phyloP scores from a whole-genome alignment of 495 filamentous ascomycete genomes.

The Talaromyces adpressus region DNA sequence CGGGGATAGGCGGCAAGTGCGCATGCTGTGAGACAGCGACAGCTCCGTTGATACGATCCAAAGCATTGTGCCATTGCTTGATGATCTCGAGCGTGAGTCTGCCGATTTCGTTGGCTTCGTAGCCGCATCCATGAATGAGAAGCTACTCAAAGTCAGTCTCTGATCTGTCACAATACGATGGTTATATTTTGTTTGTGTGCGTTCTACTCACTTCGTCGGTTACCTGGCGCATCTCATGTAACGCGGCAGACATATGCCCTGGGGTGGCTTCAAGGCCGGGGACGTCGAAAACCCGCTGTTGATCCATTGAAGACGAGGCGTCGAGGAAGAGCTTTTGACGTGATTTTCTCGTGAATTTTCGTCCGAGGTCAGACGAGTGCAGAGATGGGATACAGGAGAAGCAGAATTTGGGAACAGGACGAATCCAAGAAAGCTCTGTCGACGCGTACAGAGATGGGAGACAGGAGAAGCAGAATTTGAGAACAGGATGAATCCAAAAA shows the following conservation, averaged over 20 bases:
- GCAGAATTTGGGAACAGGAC: not conserved
- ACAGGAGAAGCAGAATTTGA: not conserved
- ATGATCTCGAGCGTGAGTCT: slow-evolving; percentile 20
- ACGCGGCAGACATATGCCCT: not conserved
- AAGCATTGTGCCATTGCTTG: slow-evolving; percentile 10
- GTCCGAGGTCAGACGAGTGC: not conserved
- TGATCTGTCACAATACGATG: not conserved
- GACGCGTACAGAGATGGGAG: not conserved
- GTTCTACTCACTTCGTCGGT: not conserved
- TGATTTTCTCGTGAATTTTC: not conserved
- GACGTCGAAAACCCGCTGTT: not conserved
- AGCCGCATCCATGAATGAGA: slow-evolving; percentile 15
- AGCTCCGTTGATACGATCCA: not conserved
- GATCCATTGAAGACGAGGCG: not conserved
- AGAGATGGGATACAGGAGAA: not conserved
- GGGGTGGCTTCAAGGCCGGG: not conserved
- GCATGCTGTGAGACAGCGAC: not conserved
- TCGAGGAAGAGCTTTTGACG: not conserved
- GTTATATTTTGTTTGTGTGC: not conserved
- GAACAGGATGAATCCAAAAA: slow-evolving; percentile 1
- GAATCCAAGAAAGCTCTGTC: not conserved
- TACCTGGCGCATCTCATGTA: not conserved
- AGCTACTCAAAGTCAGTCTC: slow-evolving; percentile 15
- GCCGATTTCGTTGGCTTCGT: slow-evolving; percentile 22
- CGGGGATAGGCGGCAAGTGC: not conserved